Percentiles rank a stretch among this genome's conserved stretches.
Conservation (phyloP, 1,284 basidiomycete genomes). For the Schizophyllum commune region DNA sequence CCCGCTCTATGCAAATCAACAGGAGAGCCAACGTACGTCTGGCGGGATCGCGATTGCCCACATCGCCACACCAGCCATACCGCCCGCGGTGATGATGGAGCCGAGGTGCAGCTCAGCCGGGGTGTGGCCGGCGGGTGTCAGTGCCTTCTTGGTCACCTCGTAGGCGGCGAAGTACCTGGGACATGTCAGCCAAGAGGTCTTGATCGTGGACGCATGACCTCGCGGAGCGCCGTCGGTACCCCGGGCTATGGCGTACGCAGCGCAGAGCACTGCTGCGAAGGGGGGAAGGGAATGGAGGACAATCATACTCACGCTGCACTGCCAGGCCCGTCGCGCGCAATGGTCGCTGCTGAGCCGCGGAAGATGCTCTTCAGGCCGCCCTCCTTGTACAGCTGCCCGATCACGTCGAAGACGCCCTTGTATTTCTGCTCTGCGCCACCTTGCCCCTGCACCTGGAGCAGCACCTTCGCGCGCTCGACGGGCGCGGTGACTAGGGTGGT, state of each 20-base stretch:
- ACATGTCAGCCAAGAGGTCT: conserved; percentile 1
- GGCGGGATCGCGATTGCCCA: conserved; percentile 94
- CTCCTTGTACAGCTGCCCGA: conserved; percentile 89
- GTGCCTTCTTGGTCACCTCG: conserved; percentile 83
- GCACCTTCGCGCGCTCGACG: conserved; percentile 95
- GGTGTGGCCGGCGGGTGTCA: conserved; percentile 74
- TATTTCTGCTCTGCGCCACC: conserved; percentile 69
- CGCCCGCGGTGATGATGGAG: conserved; percentile 89
- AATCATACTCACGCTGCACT: conserved; percentile 76
- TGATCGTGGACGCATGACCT: background rate
- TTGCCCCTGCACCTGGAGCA: conserved; percentile 93
- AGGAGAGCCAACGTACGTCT: conserved; percentile 54
- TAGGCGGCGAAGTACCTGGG: conserved; percentile 94
- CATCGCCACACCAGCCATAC: conserved; percentile 95
- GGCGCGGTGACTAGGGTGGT: conserved; percentile 91
- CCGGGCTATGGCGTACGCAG: background rate
- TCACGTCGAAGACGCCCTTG: conserved; percentile 88
- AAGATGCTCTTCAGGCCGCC: conserved; percentile 92
- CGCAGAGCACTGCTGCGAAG: background rate
- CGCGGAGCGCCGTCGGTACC: background rate
- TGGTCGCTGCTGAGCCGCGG: conserved; percentile 87
- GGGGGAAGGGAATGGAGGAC: background rate
- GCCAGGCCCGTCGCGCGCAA: conserved; percentile 93
- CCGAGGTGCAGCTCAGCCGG: conserved; percentile 81
- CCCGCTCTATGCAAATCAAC: no score